phyloP scores from a whole-genome alignment of 768 basidiomycete species.

The Lanmaoa rubissima region DNA sequence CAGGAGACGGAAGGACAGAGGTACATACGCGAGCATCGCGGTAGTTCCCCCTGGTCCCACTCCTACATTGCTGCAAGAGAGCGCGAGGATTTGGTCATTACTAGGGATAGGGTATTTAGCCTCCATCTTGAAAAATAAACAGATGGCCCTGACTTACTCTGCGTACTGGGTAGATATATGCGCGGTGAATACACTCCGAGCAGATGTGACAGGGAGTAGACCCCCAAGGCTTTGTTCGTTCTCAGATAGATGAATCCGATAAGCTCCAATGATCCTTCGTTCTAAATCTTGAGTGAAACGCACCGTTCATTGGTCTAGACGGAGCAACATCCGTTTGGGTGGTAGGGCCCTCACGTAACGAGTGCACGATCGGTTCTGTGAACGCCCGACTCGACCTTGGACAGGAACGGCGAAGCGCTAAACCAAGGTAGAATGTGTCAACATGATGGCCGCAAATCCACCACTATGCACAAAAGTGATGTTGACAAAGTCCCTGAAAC shows the following conservation, averaged over 20 bases:
- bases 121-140: conserved; percentile 27
- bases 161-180: conserved; percentile 25
- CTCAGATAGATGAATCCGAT: conserved; percentile 22
- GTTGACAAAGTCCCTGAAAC: conserved; percentile 24
- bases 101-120: conserved; percentile 33
- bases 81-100: conserved; percentile 50
- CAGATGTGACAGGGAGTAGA: conserved; percentile 16
- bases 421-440: conserved; percentile 26
- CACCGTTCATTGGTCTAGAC: conserved; percentile 14
- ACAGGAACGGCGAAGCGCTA: conserved; percentile 13
- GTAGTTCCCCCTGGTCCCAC: conserved; percentile 81
- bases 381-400: conserved; percentile 7
- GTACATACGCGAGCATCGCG: conserved; percentile 74
- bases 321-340: conserved; percentile 11
- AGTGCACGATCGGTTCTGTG: conserved; percentile 11
- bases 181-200: conserved; percentile 9
- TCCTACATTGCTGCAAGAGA: conserved; percentile 72
- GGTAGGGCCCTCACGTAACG: conserved; percentile 22
- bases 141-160: conserved; percentile 19
- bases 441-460: conserved; percentile 23
- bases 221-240: conserved; percentile 15
- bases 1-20: conserved; percentile 2
- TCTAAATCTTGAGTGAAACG: conserved; percentile 16
- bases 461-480: conserved; percentile 17
- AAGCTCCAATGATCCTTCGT: conserved; percentile 25